phyloP scores from a whole-genome alignment of 2,329 filamentous ascomycete species.

The Fusarium decemcellulare region DNA sequence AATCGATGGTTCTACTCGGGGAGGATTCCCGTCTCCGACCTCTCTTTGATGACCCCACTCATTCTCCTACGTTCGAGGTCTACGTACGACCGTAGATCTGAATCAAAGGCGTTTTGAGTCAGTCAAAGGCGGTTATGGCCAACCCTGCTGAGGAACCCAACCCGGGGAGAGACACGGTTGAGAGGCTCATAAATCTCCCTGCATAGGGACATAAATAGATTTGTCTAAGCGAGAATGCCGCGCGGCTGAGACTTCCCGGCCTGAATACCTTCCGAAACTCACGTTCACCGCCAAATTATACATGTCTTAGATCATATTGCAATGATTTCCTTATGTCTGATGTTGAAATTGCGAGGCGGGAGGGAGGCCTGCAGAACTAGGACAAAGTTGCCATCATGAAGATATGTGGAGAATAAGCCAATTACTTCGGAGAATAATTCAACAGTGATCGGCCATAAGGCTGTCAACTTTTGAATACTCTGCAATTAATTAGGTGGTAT shows the following conservation, averaged over 20 bases:
- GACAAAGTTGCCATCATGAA: no score
- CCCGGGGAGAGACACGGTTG: background rate
- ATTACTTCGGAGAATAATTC: no score
- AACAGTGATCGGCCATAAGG: no score
- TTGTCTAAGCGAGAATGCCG: background rate
- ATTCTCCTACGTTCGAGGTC: background rate
- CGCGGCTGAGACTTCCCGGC: background rate
- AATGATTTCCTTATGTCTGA: constrained; percentile 1
- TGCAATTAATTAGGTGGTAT: background rate
- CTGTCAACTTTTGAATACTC: no score
- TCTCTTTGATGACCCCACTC: background rate
- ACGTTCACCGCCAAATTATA: background rate
- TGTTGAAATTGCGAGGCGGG: background rate
- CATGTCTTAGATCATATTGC: background rate
- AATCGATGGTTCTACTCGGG: background rate
- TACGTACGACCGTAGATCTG: background rate
- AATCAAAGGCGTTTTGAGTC: background rate
- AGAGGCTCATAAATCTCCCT: background rate
- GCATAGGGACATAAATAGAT: background rate
- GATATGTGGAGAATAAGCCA: no score
- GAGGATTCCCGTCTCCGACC: background rate
- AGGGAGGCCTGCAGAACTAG: no score
- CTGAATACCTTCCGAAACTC: background rate
- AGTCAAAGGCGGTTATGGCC: no score
- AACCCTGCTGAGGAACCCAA: background rate